phyloP scores from a whole-genome alignment of 2,329 filamentous ascomycete species.

The Hymenoscyphus infarciens region DNA sequence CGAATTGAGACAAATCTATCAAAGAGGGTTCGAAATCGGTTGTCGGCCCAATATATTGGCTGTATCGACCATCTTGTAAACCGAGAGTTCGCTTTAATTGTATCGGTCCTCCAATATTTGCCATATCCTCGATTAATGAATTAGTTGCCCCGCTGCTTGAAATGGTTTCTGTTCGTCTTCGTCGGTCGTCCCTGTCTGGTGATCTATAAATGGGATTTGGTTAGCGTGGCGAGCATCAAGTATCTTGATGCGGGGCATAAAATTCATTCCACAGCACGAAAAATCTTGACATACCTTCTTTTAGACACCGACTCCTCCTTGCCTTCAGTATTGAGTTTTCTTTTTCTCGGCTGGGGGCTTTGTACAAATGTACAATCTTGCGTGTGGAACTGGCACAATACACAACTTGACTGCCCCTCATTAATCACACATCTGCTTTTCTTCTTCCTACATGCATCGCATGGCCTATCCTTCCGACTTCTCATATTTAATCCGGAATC shows the following conservation, averaged over 20 bases:
- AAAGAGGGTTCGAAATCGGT: constrained; percentile 82
- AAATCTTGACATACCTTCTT: constrained; percentile 54
- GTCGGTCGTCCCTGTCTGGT: constrained; percentile 52
- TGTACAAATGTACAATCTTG: constrained; percentile 76
- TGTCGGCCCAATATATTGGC: constrained; percentile 78
- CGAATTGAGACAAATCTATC: constrained; percentile 75
- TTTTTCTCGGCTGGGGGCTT: constrained; percentile 74
- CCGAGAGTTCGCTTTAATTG: constrained; percentile 68
- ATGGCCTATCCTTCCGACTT: constrained; percentile 52
- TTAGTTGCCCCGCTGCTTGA: constrained; percentile 60
- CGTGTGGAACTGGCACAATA: constrained; percentile 73
- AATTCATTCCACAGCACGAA: constrained; percentile 8
- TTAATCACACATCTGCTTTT: constrained; percentile 76
- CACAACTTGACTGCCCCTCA: constrained; percentile 68
- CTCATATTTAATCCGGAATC: constrained; percentile 45
- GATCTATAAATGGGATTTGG: constrained; percentile 43
- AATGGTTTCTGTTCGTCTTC: constrained; percentile 53
- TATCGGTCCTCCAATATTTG: constrained; percentile 63
- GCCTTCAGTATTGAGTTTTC: constrained; percentile 62
- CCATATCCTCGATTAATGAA: constrained; percentile 66
- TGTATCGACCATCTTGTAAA: constrained; percentile 73
- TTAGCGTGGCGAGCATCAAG: constrained; percentile 21
- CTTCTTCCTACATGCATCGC: constrained; percentile 70
- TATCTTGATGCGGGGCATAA: constrained; percentile 11
- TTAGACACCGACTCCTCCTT: constrained; percentile 59